Evolutionary conservation across 306 rosid species (phyloP).

Genomic region (Leucaena leucocephala): DNA sequence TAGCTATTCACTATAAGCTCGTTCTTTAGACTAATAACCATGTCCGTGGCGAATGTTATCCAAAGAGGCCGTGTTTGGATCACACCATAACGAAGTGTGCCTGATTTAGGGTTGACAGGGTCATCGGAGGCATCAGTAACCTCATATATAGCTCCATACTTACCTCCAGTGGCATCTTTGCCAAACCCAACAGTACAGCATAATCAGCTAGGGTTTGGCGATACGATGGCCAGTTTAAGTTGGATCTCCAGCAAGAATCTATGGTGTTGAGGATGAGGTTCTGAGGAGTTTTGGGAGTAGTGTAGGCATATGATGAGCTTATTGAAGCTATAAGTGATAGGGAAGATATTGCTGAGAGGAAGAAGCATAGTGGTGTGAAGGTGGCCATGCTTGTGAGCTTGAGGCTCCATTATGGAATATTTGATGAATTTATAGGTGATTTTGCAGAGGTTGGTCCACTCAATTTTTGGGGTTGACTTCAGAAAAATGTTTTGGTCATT

Average conservation of each 20-base stretch:
- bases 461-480: background rate
- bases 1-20: slow-evolving; percentile 79
- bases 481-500: background rate
- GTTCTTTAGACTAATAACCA: slow-evolving; percentile 64
- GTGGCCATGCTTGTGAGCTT: slow-evolving; percentile 1
- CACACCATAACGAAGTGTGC: slow-evolving; percentile 80
- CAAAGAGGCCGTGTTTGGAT: slow-evolving; percentile 73
- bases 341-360: background rate
- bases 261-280: slow-evolving; percentile 50
- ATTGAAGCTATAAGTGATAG: background rate
- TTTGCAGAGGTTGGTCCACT: background rate
- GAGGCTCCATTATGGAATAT: background rate
- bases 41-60: slow-evolving; percentile 62
- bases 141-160: slow-evolving; percentile 53
- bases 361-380: background rate
- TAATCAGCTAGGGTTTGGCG: slow-evolving; percentile 70
- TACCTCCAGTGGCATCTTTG: slow-evolving; percentile 76
- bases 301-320: slow-evolving; percentile 5
- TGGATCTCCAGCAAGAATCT: slow-evolving; percentile 76
- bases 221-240: slow-evolving; percentile 61
- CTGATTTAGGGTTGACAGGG: slow-evolving; percentile 62
- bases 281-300: slow-evolving; percentile 19
- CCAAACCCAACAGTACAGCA: slow-evolving; percentile 71
- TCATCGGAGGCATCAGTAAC: slow-evolving; percentile 72
- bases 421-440: slow-evolving; percentile 7